phyloP scores from a whole-genome alignment of 2,329 filamentous ascomycete genomes.

The Sclerotinia minor region DNA sequence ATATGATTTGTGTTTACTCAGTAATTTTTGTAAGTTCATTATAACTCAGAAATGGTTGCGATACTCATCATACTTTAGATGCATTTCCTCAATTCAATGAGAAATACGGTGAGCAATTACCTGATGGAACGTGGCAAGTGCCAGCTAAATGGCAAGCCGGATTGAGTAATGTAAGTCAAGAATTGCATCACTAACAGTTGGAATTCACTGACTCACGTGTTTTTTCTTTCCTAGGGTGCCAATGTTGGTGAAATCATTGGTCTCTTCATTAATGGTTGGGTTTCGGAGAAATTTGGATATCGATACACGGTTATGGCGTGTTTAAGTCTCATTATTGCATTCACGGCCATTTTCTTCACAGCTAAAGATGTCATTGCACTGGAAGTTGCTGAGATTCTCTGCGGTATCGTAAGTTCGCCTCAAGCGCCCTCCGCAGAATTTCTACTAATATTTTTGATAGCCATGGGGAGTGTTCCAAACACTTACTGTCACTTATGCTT shows the following conservation, averaged over 20 bases:
- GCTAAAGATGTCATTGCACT: constrained; percentile 49
- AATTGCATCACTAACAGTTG: neutral
- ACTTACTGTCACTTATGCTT: constrained; percentile 41
- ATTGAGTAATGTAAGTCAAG: constrained; percentile 33
- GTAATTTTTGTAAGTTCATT: constrained; percentile 41
- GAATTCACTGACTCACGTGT: constrained; percentile 13
- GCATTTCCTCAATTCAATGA: constrained; percentile 39
- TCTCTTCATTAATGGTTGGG: constrained; percentile 50
- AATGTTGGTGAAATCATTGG: constrained; percentile 46
- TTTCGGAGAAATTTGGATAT: constrained; percentile 48
- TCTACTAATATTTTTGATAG: constrained; percentile 31
- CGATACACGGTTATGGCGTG: constrained; percentile 42
- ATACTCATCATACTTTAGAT: constrained; percentile 41
- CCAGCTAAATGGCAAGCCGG: constrained; percentile 41
- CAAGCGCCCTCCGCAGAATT: neutral
- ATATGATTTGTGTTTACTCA: constrained; percentile 44
- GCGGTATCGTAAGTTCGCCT: constrained; percentile 40
- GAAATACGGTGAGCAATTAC: constrained; percentile 39
- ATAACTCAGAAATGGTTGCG: neutral
- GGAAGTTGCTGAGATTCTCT: constrained; percentile 50
- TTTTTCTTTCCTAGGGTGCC: constrained; percentile 30
- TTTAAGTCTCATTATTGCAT: constrained; percentile 43
- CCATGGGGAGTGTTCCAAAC: constrained; percentile 49
- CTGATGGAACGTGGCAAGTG: constrained; percentile 30
- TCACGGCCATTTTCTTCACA: constrained; percentile 54